A percentile compares a stretch with the other conserved stretches of the same genome.
Evolutionary conservation across 1,139 yeast genomes (phyloP).

Genomic region (Suhomyces atakaporum): DNA sequence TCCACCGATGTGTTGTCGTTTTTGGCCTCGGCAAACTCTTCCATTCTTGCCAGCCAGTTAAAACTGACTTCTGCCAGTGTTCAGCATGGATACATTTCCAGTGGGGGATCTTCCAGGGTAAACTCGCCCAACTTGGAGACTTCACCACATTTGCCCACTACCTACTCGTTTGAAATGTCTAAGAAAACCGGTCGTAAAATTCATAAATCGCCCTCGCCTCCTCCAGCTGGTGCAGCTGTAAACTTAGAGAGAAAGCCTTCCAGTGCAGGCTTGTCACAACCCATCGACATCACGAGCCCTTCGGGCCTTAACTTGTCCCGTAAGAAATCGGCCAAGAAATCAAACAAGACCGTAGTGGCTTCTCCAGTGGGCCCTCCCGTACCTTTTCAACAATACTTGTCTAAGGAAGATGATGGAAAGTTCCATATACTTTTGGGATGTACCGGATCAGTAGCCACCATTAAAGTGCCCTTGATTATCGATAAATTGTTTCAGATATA

Average conservation of each 20-base stretch:
- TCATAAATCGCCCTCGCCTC: constrained; percentile 15
- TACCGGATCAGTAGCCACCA: constrained; percentile 96
- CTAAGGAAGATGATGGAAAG: constrained; percentile 75
- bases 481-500: constrained; percentile 78
- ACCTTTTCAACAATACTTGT: constrained; percentile 71
- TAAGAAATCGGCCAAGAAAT: constrained; percentile 18
- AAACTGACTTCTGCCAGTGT: constrained; percentile 6
- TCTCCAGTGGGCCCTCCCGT: constrained; percentile 69
- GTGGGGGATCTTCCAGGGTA: constrained; percentile 15
- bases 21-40: constrained; percentile 11
- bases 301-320: constrained; percentile 7
- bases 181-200: constrained; percentile 10
- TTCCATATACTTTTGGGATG: constrained; percentile 87
- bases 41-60: constrained; percentile 7
- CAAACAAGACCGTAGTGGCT: constrained; percentile 36
- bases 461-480: constrained; percentile 83
- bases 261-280: constrained; percentile 8
- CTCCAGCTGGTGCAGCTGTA: constrained; percentile 6
- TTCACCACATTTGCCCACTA: constrained; percentile 9
- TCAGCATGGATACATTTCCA: constrained; percentile 11
- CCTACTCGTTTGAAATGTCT: constrained; percentile 8
- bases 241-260: constrained; percentile 11
- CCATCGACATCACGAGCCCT: constrained; percentile 8
- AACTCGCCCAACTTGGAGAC: constrained; percentile 16
- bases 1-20: constrained; percentile 17